phyloP scores from a whole-genome alignment of 805 yeast genomes.

The Nakazawaea ishiwadae region DNA sequence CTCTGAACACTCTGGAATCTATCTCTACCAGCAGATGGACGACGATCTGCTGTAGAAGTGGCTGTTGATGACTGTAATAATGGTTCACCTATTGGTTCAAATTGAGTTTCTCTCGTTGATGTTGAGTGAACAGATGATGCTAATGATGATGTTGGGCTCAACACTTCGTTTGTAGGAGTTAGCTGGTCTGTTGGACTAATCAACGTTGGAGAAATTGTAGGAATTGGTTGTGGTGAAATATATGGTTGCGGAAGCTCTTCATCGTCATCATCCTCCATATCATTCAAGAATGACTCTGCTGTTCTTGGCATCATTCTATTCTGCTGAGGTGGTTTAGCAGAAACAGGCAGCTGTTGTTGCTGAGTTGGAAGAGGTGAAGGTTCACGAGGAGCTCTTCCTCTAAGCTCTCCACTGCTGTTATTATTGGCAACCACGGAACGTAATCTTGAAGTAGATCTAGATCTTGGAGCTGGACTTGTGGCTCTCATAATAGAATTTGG shows the following conservation, averaged over 20 bases:
- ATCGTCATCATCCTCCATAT: slow-evolving; percentile 2
- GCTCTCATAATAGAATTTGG: slow-evolving; percentile 30
- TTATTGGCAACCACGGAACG: not conserved
- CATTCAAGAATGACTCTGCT: slow-evolving; percentile 11
- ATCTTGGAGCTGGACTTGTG: slow-evolving; percentile 20
- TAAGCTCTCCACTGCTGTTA: not conserved
- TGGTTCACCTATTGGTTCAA: slow-evolving; percentile 11
- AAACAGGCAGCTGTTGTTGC: too few species aligned
- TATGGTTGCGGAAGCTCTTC: not conserved
- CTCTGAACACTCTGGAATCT: slow-evolving; percentile 10
- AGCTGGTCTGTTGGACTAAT: not conserved
- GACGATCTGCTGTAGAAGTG: slow-evolving; percentile 3
- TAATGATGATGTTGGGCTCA: slow-evolving; percentile 7
- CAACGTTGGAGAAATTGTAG: not conserved
- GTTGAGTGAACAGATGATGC: slow-evolving; percentile 2
- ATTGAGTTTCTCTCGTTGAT: slow-evolving; percentile 4
- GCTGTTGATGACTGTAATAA: slow-evolving; percentile 6
- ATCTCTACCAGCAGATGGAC: not conserved
- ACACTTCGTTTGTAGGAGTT: not conserved
- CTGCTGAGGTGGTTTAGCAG: not conserved
- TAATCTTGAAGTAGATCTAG: slow-evolving; percentile 4
- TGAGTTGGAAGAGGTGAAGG: not conserved
- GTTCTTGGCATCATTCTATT: slow-evolving; percentile 5
- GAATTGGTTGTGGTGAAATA: not conserved
- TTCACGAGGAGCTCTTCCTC: not conserved